Conservation (phyloP, 192 early-diverging fungal genomes). For the Gorgonomyces haynaldii region DNA sequence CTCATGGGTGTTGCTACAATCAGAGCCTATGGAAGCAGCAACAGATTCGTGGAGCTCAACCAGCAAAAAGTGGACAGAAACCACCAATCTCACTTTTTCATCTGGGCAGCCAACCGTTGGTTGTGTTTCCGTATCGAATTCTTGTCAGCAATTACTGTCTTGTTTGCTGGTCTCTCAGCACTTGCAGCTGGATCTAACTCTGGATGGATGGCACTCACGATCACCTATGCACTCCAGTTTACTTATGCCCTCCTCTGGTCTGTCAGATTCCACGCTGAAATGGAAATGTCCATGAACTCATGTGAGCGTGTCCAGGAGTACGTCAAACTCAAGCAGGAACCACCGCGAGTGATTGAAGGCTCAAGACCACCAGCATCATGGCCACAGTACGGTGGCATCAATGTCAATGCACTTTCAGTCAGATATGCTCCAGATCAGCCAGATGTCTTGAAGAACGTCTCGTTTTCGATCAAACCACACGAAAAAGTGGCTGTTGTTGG, state of each 20-base stretch:
- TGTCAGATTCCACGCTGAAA: conserved; percentile 6
- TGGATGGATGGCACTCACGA: conserved; percentile 73
- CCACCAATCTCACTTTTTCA: conserved; percentile 75
- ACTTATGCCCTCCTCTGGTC: conserved; percentile 47
- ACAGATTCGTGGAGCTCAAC: conserved; percentile 39
- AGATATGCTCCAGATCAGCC: conserved; percentile 61
- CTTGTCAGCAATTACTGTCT: conserved; percentile 55
- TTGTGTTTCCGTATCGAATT: conserved; percentile 58
- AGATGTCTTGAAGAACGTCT: conserved; percentile 57
- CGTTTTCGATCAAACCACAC: conserved; percentile 52
- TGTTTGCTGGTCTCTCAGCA: conserved; percentile 19
- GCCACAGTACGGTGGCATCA: conserved; percentile 61
- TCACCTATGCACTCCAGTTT: conserved; percentile 68
- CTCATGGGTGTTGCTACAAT: conserved; percentile 36
- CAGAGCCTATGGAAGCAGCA: conserved; percentile 24
- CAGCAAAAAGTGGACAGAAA: conserved; percentile 58
- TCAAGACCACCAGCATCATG: conserved; percentile 37
- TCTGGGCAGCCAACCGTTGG: conserved; percentile 72
- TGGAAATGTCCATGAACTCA: conserved; percentile 10
- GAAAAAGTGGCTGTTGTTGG: conserved; percentile 48
- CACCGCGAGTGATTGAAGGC: conserved; percentile 39
- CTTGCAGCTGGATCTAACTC: conserved; percentile 34
- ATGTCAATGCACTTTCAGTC: conserved; percentile 52
- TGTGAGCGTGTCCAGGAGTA: conserved; percentile 74
- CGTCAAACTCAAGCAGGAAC: conserved; percentile 58